Conservation (phyloP, 495 filamentous ascomycete species). For the Lasiosphaeria miniovina region DNA sequence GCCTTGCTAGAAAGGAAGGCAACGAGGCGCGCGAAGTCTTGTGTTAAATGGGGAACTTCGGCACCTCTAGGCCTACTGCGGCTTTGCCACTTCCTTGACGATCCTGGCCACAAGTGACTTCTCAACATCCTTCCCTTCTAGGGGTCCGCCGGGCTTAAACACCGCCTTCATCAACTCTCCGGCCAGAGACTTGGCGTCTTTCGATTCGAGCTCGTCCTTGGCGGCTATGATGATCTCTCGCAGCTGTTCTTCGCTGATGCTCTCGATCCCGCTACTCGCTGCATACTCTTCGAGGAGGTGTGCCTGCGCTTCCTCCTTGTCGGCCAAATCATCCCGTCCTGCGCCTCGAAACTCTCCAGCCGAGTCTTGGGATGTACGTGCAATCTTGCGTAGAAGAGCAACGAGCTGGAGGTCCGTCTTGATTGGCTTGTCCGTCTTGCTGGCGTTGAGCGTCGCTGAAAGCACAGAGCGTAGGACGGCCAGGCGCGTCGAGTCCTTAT, state of each 20-base stretch:
- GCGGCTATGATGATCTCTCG: conserved; percentile 32
- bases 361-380: conserved; percentile 38
- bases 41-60: no score
- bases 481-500: conserved; percentile 54
- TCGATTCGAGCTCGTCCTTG: conserved; percentile 31
- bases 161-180: conserved; percentile 38
- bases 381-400: conserved; percentile 47
- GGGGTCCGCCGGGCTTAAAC: conserved; percentile 30
- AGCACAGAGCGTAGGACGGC: conserved; percentile 54
- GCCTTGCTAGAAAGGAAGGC: no score
- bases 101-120: conserved; percentile 32
- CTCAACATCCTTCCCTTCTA: conserved; percentile 40
- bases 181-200: conserved; percentile 17
- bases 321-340: conserved; percentile 52
- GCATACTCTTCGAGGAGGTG: conserved; percentile 50
- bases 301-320: conserved; percentile 51
- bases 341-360: conserved; percentile 46
- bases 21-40: no score
- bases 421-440: conserved; percentile 53
- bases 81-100: conserved; percentile 28
- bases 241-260: conserved; percentile 41
- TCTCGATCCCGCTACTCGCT: conserved; percentile 39
- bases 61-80: background rate
- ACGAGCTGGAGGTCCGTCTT: conserved; percentile 56
- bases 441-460: conserved; percentile 52